These are phyloP conservation scores for Penicillium sp. DNA, from an alignment of 2,329 filamentous ascomycete species.

Conservation along the genomic window DNA sequence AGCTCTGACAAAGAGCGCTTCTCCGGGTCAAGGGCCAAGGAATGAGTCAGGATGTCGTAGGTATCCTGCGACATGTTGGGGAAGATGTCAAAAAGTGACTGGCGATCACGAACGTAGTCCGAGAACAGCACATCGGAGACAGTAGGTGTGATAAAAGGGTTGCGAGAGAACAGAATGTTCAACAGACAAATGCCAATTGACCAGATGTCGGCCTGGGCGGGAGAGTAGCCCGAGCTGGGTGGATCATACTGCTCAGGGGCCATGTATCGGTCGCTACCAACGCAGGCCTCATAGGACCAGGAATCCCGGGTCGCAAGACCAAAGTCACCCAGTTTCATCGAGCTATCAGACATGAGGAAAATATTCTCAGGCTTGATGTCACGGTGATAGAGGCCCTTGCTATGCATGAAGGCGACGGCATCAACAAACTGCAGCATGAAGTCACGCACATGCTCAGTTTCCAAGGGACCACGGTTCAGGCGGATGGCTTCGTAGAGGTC, in stretches of 20 bases:
- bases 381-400: constrained; percentile 87
- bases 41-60: constrained; percentile 87
- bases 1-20: constrained; percentile 80
- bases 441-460: constrained; percentile 93
- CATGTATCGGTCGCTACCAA: constrained; percentile 99
- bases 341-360: constrained; percentile 80
- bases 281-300: constrained; percentile 89
- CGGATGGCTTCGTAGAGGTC: constrained; percentile 98
- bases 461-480: constrained; percentile 78
- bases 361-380: constrained; percentile 99
- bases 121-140: constrained; percentile 89
- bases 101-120: constrained; percentile 89
- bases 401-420: constrained; percentile 86
- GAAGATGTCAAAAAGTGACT: constrained; percentile 96
- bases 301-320: constrained; percentile 84
- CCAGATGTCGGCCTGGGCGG: constrained; percentile 93
- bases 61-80: constrained; percentile 98
- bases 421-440: constrained; percentile 96
- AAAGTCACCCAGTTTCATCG: constrained; percentile 96
- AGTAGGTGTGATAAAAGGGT: constrained; percentile 89
- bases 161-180: constrained; percentile 94
- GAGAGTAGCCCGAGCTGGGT: constrained; percentile 81
- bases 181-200: constrained; percentile 94
- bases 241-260: constrained; percentile 97
- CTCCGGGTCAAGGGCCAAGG: constrained; percentile 84